phyloP scores from a whole-genome alignment of 345 rosid genomes.

The Hypericum perforatum region DNA sequence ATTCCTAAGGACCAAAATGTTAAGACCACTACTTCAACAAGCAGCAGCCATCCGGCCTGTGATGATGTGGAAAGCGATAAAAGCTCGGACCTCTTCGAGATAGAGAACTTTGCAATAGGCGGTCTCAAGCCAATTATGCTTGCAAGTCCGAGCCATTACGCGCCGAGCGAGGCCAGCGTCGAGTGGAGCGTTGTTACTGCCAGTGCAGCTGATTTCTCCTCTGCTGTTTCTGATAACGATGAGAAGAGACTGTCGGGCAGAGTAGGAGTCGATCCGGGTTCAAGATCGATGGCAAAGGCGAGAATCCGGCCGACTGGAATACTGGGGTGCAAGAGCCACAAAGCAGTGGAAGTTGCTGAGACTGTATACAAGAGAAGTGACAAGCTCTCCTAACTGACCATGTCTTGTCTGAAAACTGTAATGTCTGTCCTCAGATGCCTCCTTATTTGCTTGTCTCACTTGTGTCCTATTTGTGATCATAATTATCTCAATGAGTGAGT shows the following conservation, averaged over 20 bases:
- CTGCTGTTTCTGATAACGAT: slow-evolving; percentile 19
- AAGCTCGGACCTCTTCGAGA: slow-evolving; percentile 67
- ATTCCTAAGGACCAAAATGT: slow-evolving; percentile 34
- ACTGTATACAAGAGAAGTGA: slow-evolving; percentile 21
- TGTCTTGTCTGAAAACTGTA: slow-evolving; percentile 7
- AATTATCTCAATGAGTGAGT: too few species aligned
- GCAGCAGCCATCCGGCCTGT: slow-evolving; percentile 10
- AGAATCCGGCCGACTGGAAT: slow-evolving; percentile 21
- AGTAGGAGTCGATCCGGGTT: not conserved
- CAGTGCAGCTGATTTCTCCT: slow-evolving; percentile 43
- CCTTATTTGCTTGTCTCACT: too few species aligned
- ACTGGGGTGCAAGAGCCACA: slow-evolving; percentile 39
- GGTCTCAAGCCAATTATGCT: slow-evolving; percentile 20
- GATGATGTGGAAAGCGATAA: slow-evolving; percentile 50
- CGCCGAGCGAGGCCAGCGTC: slow-evolving; percentile 46
- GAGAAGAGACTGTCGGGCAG: slow-evolving; percentile 17
- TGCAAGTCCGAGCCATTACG: slow-evolving; percentile 22
- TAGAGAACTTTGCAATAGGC: slow-evolving; percentile 36
- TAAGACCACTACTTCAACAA: slow-evolving; percentile 9
- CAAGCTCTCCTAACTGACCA: slow-evolving; percentile 10
- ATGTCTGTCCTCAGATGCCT: too few species aligned
- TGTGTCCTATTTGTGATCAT: too few species aligned
- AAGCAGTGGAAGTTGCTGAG: slow-evolving; percentile 42
- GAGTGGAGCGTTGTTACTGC: slow-evolving; percentile 64
- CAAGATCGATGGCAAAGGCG: not conserved